Evolutionary conservation across 352 stramenopile species (phyloP).

Genomic region (Aphanomyces cochlioides): DNA sequence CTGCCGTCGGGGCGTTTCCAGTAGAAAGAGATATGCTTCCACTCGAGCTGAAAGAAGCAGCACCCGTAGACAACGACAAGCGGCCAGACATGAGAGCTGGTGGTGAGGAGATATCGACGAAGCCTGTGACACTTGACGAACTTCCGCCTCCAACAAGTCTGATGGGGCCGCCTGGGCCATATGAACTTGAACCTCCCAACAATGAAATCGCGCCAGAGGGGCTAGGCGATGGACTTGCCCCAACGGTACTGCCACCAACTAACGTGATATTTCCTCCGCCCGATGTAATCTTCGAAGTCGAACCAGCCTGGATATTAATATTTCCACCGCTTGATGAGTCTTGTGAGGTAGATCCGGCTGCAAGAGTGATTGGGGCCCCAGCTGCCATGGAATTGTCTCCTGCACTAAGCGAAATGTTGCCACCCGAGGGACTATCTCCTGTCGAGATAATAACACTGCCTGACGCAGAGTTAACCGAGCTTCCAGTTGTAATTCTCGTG

Average conservation of each 20-base stretch:
- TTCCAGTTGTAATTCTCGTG: constrained; percentile 13
- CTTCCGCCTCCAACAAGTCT: constrained; percentile 10
- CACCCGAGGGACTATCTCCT: constrained; percentile 9
- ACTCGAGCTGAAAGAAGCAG: background rate
- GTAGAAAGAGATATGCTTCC: constrained; percentile 9
- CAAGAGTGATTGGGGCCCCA: constrained; percentile 11
- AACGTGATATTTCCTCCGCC: constrained; percentile 33
- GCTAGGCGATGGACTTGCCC: background rate
- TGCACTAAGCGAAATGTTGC: constrained; percentile 13
- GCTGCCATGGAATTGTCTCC: constrained; percentile 6
- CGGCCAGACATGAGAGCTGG: constrained; percentile 35
- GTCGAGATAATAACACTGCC: constrained; percentile 12
- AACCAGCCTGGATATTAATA: background rate
- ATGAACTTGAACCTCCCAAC: background rate
- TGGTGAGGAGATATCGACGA: constrained; percentile 44
- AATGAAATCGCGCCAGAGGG: background rate
- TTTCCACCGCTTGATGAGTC: background rate
- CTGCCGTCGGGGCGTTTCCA: constrained; percentile 22
- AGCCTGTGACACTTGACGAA: constrained; percentile 36
- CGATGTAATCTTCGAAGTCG: background rate
- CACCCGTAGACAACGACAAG: constrained; percentile 17
- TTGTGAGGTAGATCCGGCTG: background rate
- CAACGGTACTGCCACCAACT: constrained; percentile 29
- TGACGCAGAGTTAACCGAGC: background rate
- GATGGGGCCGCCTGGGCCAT: background rate